Conservation (phyloP, 257 asterid species). For the Penstemon eatonii region DNA sequence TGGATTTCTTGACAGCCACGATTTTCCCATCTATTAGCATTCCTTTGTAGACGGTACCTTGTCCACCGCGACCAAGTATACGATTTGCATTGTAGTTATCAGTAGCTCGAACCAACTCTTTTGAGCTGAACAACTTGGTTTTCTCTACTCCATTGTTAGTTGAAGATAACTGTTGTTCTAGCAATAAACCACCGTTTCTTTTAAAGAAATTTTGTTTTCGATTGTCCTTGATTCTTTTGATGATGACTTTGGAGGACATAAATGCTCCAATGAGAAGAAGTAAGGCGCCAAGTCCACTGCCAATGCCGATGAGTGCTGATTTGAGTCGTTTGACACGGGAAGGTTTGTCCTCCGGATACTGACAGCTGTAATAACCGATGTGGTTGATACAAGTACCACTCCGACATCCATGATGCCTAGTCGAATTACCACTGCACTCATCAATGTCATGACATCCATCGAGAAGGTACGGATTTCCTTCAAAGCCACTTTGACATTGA, state of each 20-base stretch:
- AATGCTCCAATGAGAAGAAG: conserved; percentile 20
- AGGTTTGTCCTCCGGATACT: not conserved
- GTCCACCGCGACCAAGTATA: conserved; percentile 46
- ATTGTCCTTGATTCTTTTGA: conserved; percentile 23
- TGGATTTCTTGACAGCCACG: conserved; percentile 44
- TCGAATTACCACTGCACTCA: conserved; percentile 13
- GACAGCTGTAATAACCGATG: conserved; percentile 12
- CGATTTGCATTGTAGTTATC: conserved; percentile 36
- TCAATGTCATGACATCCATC: conserved; percentile 37
- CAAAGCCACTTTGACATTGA: conserved; percentile 7
- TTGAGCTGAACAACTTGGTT: conserved; percentile 30
- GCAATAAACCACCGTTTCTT: conserved; percentile 39
- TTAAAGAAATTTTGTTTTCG: conserved; percentile 28
- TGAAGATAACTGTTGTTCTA: conserved; percentile 37
- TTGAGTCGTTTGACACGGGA: not conserved
- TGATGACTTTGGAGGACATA: conserved; percentile 19
- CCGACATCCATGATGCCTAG: not conserved
- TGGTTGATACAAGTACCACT: not conserved
- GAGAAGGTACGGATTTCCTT: conserved; percentile 39
- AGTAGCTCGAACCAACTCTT: conserved; percentile 37
- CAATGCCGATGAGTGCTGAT: not conserved
- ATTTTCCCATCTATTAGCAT: conserved; percentile 40
- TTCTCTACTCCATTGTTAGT: conserved; percentile 28
- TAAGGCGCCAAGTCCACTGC: conserved; percentile 15
- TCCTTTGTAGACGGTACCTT: conserved; percentile 50